Conservation (phyloP, 257 asterid genomes). For the Coffea eugenioides region DNA sequence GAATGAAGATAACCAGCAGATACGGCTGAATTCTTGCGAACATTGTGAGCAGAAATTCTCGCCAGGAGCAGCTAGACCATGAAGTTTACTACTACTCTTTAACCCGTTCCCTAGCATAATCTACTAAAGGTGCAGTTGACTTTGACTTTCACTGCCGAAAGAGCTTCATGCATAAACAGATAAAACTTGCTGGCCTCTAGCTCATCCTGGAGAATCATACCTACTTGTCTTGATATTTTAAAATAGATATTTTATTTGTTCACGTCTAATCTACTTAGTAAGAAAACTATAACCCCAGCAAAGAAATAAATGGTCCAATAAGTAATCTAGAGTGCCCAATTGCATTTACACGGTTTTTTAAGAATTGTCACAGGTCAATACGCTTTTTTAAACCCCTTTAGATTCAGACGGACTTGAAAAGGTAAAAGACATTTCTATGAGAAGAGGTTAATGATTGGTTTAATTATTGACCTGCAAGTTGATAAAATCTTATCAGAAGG, state of each 20-base stretch:
- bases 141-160: background rate
- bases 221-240: background rate
- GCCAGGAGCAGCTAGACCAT: background rate
- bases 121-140: background rate
- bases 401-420: background rate
- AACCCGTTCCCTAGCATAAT: background rate
- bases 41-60: constrained; percentile 12
- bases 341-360: background rate
- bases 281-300: background rate
- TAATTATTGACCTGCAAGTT: constrained; percentile 2
- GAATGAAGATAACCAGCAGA: constrained; percentile 40
- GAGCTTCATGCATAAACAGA: background rate
- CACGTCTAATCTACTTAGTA: background rate
- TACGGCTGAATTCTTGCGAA: constrained; percentile 24
- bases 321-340: background rate
- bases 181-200: background rate
- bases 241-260: background rate
- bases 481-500: background rate
- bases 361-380: background rate
- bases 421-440: background rate
- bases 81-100: background rate
- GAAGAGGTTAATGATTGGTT: background rate
- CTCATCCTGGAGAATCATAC: background rate
- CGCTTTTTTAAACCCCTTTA: background rate
- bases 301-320: background rate